Conservation (phyloP, 129 eudicot genomes). For the sunflower (Helianthus annuus) region DNA sequence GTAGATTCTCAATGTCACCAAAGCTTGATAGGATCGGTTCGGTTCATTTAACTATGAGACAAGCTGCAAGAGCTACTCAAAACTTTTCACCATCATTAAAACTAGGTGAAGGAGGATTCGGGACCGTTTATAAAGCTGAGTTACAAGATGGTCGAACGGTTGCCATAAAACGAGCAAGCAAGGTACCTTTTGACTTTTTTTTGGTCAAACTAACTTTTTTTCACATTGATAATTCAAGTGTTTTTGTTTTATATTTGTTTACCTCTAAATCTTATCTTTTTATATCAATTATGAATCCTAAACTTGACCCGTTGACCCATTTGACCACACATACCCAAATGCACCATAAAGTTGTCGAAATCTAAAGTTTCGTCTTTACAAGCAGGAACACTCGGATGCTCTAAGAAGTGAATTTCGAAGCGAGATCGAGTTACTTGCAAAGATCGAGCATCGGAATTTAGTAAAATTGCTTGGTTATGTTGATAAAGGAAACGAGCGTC, state of each 20-base stretch:
- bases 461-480: conserved; percentile 88
- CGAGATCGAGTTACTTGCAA: conserved; percentile 87
- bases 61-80: conserved; percentile 71
- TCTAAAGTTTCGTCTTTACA: background rate
- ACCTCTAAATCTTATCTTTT: background rate
- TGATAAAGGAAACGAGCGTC: conserved; percentile 84
- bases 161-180: conserved; percentile 91
- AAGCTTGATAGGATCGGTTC: conserved; percentile 71
- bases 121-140: conserved; percentile 81
- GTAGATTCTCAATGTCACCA: conserved; percentile 86
- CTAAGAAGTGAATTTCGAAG: conserved; percentile 72
- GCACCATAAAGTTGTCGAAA: background rate
- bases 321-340: background rate
- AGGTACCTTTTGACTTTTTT: conserved; percentile 48
- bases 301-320: background rate
- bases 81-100: conserved; percentile 67
- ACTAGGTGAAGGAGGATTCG: conserved; percentile 95
- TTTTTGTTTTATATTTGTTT: background rate
- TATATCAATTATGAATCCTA: background rate
- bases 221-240: background rate
- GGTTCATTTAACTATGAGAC: conserved; percentile 70
- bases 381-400: conserved; percentile 70
- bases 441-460: conserved; percentile 83
- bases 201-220: background rate
- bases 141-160: conserved; percentile 76